Evolutionary conservation across 1,139 yeast genomes (phyloP).

Genomic region (Kluyveromyces sp.): DNA sequence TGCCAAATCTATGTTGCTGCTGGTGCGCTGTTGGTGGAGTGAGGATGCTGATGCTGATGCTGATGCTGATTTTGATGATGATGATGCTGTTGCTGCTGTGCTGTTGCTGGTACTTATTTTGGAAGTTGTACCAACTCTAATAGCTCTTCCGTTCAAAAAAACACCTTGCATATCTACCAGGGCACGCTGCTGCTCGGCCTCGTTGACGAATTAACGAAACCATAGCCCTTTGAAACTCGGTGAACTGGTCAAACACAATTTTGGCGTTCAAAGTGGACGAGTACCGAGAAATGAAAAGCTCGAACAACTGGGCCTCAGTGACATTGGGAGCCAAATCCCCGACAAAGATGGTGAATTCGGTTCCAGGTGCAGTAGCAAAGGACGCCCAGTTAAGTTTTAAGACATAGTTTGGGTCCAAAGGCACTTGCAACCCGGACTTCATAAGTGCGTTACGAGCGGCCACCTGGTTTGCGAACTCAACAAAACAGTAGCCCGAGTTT

Average conservation of each 20-base stretch:
- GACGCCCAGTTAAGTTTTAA: slow-evolving; percentile 72
- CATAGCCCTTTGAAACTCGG: slow-evolving; percentile 68
- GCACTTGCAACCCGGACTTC: slow-evolving; percentile 58
- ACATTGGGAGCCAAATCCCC: slow-evolving; percentile 71
- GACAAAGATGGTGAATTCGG: slow-evolving; percentile 61
- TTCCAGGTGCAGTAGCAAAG: slow-evolving; percentile 40
- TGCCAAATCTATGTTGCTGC: not conserved
- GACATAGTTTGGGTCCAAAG: slow-evolving; percentile 49
- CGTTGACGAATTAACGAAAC: slow-evolving; percentile 62
- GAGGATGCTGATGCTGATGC: slow-evolving; percentile 3
- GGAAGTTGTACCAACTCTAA: slow-evolving; percentile 59
- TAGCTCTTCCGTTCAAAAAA: slow-evolving; percentile 66
- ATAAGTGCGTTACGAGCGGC: slow-evolving; percentile 61
- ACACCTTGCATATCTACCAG: slow-evolving; percentile 67
- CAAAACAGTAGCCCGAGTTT: slow-evolving; percentile 69
- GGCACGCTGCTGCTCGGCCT: slow-evolving; percentile 56
- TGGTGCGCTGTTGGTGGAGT: slow-evolving; percentile 7
- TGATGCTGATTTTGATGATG: slow-evolving; percentile 5
- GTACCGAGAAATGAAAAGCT: slow-evolving; percentile 57
- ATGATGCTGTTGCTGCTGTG: slow-evolving; percentile 11
- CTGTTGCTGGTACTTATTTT: slow-evolving; percentile 12
- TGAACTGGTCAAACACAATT: slow-evolving; percentile 67
- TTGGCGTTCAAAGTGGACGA: slow-evolving; percentile 59
- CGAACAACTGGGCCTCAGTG: slow-evolving; percentile 60
- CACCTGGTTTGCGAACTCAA: slow-evolving; percentile 54